Base-by-base conservation (phyloP, 1,284 basidiomycete genomes). In the Stereum hirsutum region DNA sequence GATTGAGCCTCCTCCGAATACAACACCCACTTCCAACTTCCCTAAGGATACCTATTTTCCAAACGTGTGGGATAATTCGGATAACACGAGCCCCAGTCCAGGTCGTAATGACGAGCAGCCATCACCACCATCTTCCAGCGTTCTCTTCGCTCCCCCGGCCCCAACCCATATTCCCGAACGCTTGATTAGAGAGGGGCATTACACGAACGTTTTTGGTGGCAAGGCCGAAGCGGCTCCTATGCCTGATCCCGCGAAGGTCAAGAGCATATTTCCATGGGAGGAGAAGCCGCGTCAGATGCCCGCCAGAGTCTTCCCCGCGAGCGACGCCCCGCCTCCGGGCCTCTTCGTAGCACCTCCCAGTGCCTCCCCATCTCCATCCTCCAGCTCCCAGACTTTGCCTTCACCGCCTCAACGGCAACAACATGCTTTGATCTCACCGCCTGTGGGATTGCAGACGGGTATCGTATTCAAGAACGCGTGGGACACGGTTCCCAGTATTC, bases 261-360 rank as follows among this genome's bases (percentile, higher is more conserved):
- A 82, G 51, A 67, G 74, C 20, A 70, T 96, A n/a, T 97, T 98
- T 59, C 93, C 94, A 6, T 98, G 94, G 94, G 94, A 98, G 59
- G 73, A 78, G 44, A 74, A 72, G 45, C 74, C 74, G 3, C 76
- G 85, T 37, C 69, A 71, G 34, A 55, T 69, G 44, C 81, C 89
- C 6, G 70, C 72, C 14, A 78, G 90, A 41, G 76, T 87, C 11
- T 92, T 93, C 58, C 91, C 90, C n/a, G 63, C 62, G 15, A 68
- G 75, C 21, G 80, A 85, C 44, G 65, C 72, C 8, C 77, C 80
- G 4, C 74, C 73, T 2, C 73, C 74, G n/a, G 52, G 51, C 27
- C 56, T 65, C 42, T 76, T 77, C 54, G 54, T 75, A 60, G 69
- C 46, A 55, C 57, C 39, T 54, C 57, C 40, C 56, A 62, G 31